A percentile compares a stretch with the other conserved stretches of the same genome.
Conservation (phyloP, 768 basidiomycete genomes). For the Amanita jacksonii region DNA sequence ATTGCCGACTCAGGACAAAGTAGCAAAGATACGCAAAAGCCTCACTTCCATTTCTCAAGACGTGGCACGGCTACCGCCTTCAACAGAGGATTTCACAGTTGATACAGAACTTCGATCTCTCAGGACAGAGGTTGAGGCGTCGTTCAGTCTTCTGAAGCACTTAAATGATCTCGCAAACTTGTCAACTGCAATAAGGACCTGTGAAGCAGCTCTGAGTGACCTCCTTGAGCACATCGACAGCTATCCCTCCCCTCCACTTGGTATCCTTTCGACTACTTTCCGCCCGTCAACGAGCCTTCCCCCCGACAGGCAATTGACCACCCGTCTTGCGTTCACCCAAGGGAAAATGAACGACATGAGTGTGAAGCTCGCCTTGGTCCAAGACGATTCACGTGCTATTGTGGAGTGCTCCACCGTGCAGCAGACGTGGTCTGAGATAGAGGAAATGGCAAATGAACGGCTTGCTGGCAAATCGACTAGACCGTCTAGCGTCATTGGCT, state of each 20-base stretch:
- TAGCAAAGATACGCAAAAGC: constrained; percentile 34
- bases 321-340: constrained; percentile 57
- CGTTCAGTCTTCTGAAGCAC: constrained; percentile 37
- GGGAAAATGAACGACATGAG: constrained; percentile 38
- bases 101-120: constrained; percentile 58
- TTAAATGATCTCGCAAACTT: constrained; percentile 50
- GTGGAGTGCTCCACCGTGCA: constrained; percentile 56
- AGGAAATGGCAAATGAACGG: constrained; percentile 71
- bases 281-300: constrained; percentile 28
- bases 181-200: constrained; percentile 35
- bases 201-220: constrained; percentile 76
- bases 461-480: constrained; percentile 53
- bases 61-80: constrained; percentile 35
- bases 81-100: constrained; percentile 28
- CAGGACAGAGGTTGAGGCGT: constrained; percentile 44
- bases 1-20: constrained; percentile 44
- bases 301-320: constrained; percentile 59
- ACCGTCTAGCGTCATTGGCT: constrained; percentile 55
- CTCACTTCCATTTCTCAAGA: constrained; percentile 38
- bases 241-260: constrained; percentile 53
- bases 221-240: constrained; percentile 81
- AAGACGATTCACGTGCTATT: constrained; percentile 50
- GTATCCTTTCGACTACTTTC: constrained; percentile 43
- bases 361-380: constrained; percentile 29
- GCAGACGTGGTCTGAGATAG: constrained; percentile 75